Base-by-base conservation (phyloP, 805 yeast genomes). In the Candida saitoana region DNA sequence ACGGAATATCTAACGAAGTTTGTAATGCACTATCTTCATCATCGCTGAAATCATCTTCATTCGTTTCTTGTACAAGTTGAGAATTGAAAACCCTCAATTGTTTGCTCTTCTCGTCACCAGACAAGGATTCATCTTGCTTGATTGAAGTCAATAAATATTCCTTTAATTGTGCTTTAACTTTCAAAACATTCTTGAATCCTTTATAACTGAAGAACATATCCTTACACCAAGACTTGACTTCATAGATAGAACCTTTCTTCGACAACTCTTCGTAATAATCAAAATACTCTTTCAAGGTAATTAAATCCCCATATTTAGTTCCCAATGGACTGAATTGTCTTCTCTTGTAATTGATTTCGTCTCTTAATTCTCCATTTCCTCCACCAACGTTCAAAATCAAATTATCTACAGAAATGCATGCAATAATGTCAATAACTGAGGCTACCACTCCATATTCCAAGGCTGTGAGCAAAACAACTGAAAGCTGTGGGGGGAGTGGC, bases 381-480 rank as follows among this genome's bases (percentile, higher is more conserved):
- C 53, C 59, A 6, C 62, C 60, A 1, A 96, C 95, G 48, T 85
- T 87, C 52, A 87, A 56, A 18, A 93, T 62, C 54, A 93, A 70
- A 56, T 91, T 93, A 51, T 91, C 97, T 4, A 93, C 96, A 12
- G 96, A 87, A 18, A 93, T 71, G 63, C 98, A 91, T 0, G 98
- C 80, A 2, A 87, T 95, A 40, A 93, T 87, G 57, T 91, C 98
- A 19, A 91, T 72, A 1, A 87, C 96, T 1, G 83, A 77, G 2
- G 65, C 64, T 4, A 88, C 62, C 36, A 84, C 80, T 1, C 74
- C 72, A 16, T 66, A 71, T 35, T 77, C 80, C 45, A 73, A 64
- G 0, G 96, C 96, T 18, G 76, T 71, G 24, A 93, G 68, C 41
- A 93, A 68, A 6, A 91, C 96, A 1, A 89, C 88, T 3, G 96